A percentile compares a stretch with the other conserved stretches of the same genome.
Conservation (phyloP, 805 yeast genomes). For the Myxozyma kluyveri region DNA sequence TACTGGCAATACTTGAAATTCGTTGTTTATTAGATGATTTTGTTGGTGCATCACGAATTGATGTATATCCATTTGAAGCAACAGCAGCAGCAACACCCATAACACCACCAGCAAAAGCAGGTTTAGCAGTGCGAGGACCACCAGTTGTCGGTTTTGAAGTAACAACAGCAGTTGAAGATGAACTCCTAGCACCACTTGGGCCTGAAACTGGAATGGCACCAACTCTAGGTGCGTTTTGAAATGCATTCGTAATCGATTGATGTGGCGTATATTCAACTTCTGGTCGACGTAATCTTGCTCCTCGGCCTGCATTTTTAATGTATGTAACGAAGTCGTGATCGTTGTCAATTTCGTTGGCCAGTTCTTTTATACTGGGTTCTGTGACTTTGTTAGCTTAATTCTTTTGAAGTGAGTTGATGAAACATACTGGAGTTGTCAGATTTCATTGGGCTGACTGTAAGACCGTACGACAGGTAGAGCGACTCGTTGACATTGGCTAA, state of each 20-base stretch:
- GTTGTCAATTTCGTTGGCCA: slow-evolving; percentile 76
- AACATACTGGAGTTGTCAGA: slow-evolving; percentile 26
- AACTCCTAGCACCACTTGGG: background rate
- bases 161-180: background rate
- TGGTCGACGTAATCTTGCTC: slow-evolving; percentile 36
- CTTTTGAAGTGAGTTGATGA: background rate
- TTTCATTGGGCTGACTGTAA: slow-evolving; percentile 70
- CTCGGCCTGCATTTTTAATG: slow-evolving; percentile 46
- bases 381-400: background rate
- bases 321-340: slow-evolving; percentile 77
- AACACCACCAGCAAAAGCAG: background rate
- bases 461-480: slow-evolving; percentile 77
- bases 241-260: too few species aligned
- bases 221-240: too few species aligned
- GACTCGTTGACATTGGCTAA: slow-evolving; percentile 76
- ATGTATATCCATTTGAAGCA: background rate
- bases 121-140: background rate
- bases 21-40: background rate
- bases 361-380: slow-evolving; percentile 56
- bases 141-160: background rate
- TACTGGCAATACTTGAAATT: background rate
- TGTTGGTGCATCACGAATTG: background rate
- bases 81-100: slow-evolving; percentile 2
- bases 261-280: slow-evolving; percentile 38
- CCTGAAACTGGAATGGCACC: slow-evolving; percentile 1